Evolutionary conservation across 805 yeast genomes (phyloP).

Genomic region (Saccharomyces kudriavzevii): DNA sequence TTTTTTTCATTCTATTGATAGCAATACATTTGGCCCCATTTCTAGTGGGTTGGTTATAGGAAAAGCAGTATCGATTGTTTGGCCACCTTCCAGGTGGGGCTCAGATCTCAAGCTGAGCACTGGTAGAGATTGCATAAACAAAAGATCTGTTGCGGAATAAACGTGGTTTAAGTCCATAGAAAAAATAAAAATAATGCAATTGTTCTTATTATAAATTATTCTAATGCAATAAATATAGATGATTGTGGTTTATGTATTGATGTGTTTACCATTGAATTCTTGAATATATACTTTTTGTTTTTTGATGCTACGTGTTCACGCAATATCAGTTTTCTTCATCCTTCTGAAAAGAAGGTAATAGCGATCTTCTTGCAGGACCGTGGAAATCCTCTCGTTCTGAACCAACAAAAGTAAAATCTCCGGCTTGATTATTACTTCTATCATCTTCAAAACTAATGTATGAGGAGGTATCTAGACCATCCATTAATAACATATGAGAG

Average conservation of each 20-base stretch:
- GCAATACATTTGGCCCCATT: constrained; percentile 83
- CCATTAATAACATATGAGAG: constrained; percentile 14
- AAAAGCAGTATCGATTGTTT: constrained; percentile 56
- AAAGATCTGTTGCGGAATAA: not conserved
- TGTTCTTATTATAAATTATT: not conserved
- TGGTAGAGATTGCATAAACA: constrained; percentile 17
- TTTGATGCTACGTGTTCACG: not conserved
- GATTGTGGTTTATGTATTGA: not conserved
- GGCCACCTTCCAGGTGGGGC: constrained; percentile 60
- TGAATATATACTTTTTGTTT: constrained; percentile 3
- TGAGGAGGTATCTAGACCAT: constrained; percentile 13
- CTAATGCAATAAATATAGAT: not conserved
- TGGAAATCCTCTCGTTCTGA: not conserved
- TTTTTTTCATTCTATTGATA: constrained; percentile 66
- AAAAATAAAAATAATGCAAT: too few species aligned
- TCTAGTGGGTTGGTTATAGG: constrained; percentile 76
- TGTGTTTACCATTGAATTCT: not conserved
- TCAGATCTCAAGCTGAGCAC: constrained; percentile 16
- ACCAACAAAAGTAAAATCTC: not conserved
- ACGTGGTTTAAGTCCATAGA: not conserved
- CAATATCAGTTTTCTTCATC: constrained; percentile 9
- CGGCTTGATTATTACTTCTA: constrained; percentile 3
- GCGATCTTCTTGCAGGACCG: constrained; percentile 11
- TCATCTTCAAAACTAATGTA: constrained; percentile 16
- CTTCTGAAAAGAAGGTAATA: constrained; percentile 11